A percentile compares a stretch with the other conserved stretches of the same genome.
Conservation (phyloP, 148 eudicot genomes). For the Silene uniflora region DNA sequence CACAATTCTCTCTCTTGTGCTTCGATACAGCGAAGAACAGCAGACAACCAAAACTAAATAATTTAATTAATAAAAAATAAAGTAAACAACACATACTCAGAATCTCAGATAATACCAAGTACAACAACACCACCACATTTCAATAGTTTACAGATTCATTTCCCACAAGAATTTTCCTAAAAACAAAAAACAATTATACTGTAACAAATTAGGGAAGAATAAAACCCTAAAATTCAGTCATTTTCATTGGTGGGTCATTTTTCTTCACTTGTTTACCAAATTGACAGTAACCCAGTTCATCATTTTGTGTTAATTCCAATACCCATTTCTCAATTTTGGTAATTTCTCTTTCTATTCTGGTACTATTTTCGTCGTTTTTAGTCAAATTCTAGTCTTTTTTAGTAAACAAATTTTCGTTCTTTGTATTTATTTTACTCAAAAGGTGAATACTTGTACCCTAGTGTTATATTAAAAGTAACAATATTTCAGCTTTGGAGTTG, state of each 20-base stretch:
- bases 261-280: neutral
- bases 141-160: slow-evolving; percentile 23
- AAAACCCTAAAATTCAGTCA: slow-evolving; percentile 25
- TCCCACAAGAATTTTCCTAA: neutral
- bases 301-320: slow-evolving; percentile 18
- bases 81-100: slow-evolving; percentile 16
- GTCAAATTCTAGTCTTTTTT: slow-evolving; percentile 28
- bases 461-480: neutral
- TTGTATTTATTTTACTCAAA: neutral
- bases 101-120: slow-evolving; percentile 7
- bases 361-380: slow-evolving; percentile 16
- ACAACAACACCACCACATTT: slow-evolving; percentile 1
- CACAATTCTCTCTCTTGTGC: slow-evolving; percentile 38
- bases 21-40: slow-evolving; percentile 46
- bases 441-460: slow-evolving; percentile 17
- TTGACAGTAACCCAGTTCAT: slow-evolving; percentile 13
- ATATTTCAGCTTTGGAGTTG: slow-evolving; percentile 21
- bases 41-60: slow-evolving; percentile 20
- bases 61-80: neutral
- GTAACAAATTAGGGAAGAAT: neutral
- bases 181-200: neutral
- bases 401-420: neutral
- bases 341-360: slow-evolving; percentile 1
- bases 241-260: slow-evolving; percentile 26
- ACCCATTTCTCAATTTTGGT: slow-evolving; percentile 20